These are phyloP conservation scores for Xylaria sp. DNA, from an alignment of 2,329 filamentous ascomycete species.

Conservation along the genomic window DNA sequence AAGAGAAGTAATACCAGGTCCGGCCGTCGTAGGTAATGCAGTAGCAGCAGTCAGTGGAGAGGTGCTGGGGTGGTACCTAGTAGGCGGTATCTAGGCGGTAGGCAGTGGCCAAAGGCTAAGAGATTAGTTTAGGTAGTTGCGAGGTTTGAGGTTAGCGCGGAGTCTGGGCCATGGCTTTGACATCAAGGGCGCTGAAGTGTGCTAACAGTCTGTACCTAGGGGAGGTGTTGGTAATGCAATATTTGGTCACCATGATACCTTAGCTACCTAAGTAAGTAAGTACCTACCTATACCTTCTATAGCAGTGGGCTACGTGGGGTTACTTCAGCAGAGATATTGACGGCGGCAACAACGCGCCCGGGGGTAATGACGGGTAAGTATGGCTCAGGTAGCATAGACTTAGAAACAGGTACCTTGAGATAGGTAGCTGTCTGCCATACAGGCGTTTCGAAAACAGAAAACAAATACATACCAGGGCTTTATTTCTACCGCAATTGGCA, in stretches of 20 bases:
- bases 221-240: not conserved
- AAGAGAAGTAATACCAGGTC: conserved; percentile 25
- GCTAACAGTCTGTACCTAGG: not conserved
- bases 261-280: no score
- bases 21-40: conserved; percentile 10
- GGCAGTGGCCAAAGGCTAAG: not conserved
- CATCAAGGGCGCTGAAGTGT: not conserved
- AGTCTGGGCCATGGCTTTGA: not conserved
- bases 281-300: not conserved
- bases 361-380: not conserved
- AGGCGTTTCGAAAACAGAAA: conserved; percentile 2
- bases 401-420: not conserved
- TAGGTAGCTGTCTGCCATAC: not conserved
- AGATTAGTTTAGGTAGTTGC: not conserved
- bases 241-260: not conserved
- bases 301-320: not conserved
- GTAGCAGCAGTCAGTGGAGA: no score
- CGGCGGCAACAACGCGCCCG: not conserved
- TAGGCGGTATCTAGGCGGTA: not conserved
- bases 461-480: not conserved
- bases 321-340: not conserved
- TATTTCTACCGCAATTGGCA: not conserved
- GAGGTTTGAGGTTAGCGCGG: conserved; percentile 12
- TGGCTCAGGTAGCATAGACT: not conserved
- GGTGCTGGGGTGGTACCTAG: not conserved